phyloP scores from a whole-genome alignment of 2,329 filamentous ascomycete species.

The Trichoderma atrobrunneum region DNA sequence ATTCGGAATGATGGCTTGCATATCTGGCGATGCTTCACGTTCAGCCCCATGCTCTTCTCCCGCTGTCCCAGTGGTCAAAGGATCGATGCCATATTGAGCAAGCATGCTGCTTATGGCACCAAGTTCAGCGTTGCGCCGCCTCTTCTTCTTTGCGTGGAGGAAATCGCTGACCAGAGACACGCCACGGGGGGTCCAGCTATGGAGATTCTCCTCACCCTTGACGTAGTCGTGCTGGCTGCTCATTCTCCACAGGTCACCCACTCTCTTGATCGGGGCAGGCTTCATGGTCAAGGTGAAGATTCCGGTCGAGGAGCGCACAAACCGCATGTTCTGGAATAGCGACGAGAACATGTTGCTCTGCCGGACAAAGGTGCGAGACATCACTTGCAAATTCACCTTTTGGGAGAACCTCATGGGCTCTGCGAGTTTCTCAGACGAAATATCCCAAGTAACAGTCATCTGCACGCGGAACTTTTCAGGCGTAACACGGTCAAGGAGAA shows the following conservation, averaged over 20 bases:
- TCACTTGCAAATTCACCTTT: slow-evolving; percentile 76
- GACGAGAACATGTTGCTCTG: slow-evolving; percentile 84
- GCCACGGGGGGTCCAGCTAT: slow-evolving; percentile 81
- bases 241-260: slow-evolving; percentile 93
- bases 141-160: slow-evolving; percentile 70
- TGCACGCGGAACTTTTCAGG: slow-evolving; percentile 91
- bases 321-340: slow-evolving; percentile 78
- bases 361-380: slow-evolving; percentile 78
- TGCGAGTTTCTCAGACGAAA: slow-evolving; percentile 78
- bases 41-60: slow-evolving; percentile 34
- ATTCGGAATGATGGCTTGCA: slow-evolving; percentile 45
- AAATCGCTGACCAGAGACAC: slow-evolving; percentile 90
- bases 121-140: slow-evolving; percentile 72
- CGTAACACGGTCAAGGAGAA: slow-evolving; percentile 90
- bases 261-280: slow-evolving; percentile 84
- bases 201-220: slow-evolving; percentile 87
- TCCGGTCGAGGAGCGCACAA: slow-evolving; percentile 81
- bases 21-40: slow-evolving; percentile 34
- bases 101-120: slow-evolving; percentile 69
- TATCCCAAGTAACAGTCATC: slow-evolving; percentile 81
- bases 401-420: slow-evolving; percentile 84
- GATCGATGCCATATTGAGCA: slow-evolving; percentile 53
- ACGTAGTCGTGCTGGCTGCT: slow-evolving; percentile 94
- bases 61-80: slow-evolving; percentile 33
- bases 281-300: slow-evolving; percentile 86